Percentiles rank a stretch among this genome's conserved stretches.
phyloP scores from a whole-genome alignment of 2,329 filamentous ascomycete species.

The Purpureocillium takamizusanense region DNA sequence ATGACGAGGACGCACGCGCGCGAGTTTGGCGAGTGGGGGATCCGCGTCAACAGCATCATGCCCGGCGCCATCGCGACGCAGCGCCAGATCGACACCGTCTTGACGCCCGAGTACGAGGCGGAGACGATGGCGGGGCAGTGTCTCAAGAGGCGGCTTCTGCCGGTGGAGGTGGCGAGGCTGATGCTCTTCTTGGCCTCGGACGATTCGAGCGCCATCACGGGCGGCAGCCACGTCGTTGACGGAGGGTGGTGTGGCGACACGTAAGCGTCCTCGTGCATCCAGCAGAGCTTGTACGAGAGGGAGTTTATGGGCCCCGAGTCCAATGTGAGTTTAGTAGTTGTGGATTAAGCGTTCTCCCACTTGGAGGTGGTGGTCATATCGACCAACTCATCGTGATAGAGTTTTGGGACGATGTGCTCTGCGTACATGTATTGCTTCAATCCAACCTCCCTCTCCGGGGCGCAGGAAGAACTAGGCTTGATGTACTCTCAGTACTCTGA shows the following conservation, averaged over 20 bases:
- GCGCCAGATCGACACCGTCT: constrained; percentile 31
- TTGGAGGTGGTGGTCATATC: constrained; percentile 13
- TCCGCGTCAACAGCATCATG: constrained; percentile 40
- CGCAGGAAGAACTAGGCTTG: constrained; percentile 21
- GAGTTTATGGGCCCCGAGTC: too few relatives aligned
- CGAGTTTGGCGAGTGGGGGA: constrained; percentile 38
- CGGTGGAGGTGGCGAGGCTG: constrained; percentile 35
- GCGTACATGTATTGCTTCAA: constrained; percentile 11
- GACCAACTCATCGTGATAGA: constrained; percentile 16
- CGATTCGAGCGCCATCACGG: constrained; percentile 36
- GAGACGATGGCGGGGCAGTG: constrained; percentile 30
- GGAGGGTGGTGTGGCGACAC: constrained; percentile 18
- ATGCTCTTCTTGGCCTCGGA: constrained; percentile 36
- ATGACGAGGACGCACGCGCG: constrained; percentile 46
- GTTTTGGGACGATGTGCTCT: constrained; percentile 14
- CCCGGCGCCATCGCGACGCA: constrained; percentile 37
- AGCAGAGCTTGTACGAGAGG: too few relatives aligned
- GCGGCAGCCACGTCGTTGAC: constrained; percentile 26
- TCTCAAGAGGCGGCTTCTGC: constrained; percentile 29
- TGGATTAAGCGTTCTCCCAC: too few relatives aligned
- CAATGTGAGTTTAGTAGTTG: too few relatives aligned
- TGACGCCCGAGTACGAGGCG: constrained; percentile 31
- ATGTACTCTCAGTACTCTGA: constrained; percentile 31
- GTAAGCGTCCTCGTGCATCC: too few relatives aligned
- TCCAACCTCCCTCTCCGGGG: constrained; percentile 11